Conservation (phyloP, 176 grass and related monocot species). For the Sorghum bicolor region Sorghum_bicolor_NCBIv3 NC_012870.2:2501501-2502000, state of each 20-base stretch:
- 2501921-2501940: background rate
- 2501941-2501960: background rate
- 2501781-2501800: conserved; percentile 32
- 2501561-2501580: background rate
- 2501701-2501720: conserved; percentile 51
- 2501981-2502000: conserved; percentile 48
- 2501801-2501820: conserved; percentile 18
- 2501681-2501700: conserved; percentile 27
- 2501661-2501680: conserved; percentile 7
- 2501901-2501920: background rate
- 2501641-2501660: conserved; percentile 18
- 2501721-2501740: conserved; percentile 31
- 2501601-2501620: conserved; percentile 26
- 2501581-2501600: conserved; percentile 32
- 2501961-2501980: conserved; percentile 12
- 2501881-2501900: background rate
- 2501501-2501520: conserved; percentile 39
- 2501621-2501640: conserved; percentile 38
- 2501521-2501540: conserved; percentile 41
- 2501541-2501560: conserved; percentile 39
- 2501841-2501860: background rate
- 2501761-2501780: conserved; percentile 23
- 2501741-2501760: conserved; percentile 37
- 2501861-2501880: background rate
- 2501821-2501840: background rate